A percentile compares a stretch with the other conserved stretches of the same genome.
These are phyloP conservation scores for Fomes fomentarius DNA, from an alignment of 1,284 basidiomycete genomes.

Conservation along the genomic window DNA sequence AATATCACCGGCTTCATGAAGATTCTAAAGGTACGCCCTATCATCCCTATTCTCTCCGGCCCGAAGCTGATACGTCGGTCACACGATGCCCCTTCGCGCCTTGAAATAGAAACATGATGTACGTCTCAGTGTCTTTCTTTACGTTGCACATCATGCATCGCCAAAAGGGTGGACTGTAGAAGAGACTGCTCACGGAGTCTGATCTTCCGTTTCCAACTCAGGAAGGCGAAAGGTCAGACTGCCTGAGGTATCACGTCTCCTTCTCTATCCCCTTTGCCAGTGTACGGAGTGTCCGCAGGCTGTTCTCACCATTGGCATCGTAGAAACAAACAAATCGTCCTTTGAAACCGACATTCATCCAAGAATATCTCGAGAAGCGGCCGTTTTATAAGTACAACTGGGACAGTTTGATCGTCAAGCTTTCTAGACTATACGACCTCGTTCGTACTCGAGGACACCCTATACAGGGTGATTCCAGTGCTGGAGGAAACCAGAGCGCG, in stretches of 20 bases:
- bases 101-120: slow-evolving; percentile 78
- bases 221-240: too few species aligned
- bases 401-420: slow-evolving; percentile 95
- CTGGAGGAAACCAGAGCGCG: slow-evolving; percentile 94
- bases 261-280: too few species aligned
- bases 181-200: too few species aligned
- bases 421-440: slow-evolving; percentile 94
- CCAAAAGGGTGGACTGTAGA: too few species aligned
- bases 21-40: slow-evolving; percentile 81
- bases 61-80: slow-evolving; percentile 2
- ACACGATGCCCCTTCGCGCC: slow-evolving; percentile 5
- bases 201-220: too few species aligned
- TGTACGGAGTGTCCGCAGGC: too few species aligned
- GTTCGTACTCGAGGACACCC: slow-evolving; percentile 96
- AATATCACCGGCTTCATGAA: slow-evolving; percentile 99
- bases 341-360: slow-evolving; percentile 77
- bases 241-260: too few species aligned
- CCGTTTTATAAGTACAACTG: slow-evolving; percentile 96
- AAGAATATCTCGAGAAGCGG: slow-evolving; percentile 91
- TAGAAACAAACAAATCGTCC: slow-evolving; percentile 82
- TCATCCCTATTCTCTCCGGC: slow-evolving; percentile 2
- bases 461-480: slow-evolving; percentile 90
- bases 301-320: too few species aligned
- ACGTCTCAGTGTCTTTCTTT: slow-evolving; percentile 27
- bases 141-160: too few species aligned